Evolutionary conservation across 306 rosid genomes (phyloP).

Genomic region (Hylodesmum podocarpum): DNA sequence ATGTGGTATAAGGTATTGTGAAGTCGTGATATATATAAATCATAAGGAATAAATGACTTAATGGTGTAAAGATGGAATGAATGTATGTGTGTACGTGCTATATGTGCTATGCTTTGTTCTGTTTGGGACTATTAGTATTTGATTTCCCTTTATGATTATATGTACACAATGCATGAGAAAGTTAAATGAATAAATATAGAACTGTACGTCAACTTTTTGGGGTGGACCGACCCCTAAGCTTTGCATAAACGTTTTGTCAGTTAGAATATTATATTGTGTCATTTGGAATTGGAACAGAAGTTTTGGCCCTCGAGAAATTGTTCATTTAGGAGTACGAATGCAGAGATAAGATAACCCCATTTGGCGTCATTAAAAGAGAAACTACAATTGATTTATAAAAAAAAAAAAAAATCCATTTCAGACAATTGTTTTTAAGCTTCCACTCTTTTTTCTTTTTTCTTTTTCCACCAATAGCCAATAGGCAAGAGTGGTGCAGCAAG

Average conservation of each 20-base stretch:
- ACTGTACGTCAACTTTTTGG: background rate
- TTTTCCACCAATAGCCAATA: too few species aligned
- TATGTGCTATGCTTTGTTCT: slow-evolving; percentile 18
- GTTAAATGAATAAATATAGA: background rate
- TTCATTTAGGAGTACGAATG: background rate
- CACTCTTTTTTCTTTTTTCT: background rate
- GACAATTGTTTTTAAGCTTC: background rate
- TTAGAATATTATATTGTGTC: background rate
- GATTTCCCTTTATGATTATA: slow-evolving; percentile 13
- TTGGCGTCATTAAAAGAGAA: too few species aligned
- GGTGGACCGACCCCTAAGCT: background rate
- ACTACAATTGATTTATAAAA: background rate
- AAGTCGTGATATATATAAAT: background rate
- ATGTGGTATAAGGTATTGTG: background rate
- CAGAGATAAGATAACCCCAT: background rate
- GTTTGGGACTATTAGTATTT: slow-evolving; percentile 22
- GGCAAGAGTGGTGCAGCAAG: background rate
- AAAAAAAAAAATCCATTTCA: background rate
- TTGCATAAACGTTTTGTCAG: background rate
- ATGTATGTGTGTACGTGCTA: background rate
- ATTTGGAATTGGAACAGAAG: background rate
- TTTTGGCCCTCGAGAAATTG: background rate
- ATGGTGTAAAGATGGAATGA: slow-evolving; percentile 19
- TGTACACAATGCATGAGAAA: background rate
- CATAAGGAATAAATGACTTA: background rate